Evolutionary conservation across 345 rosid species (phyloP).

Genomic region (Euphorbia tirucalli): DNA sequence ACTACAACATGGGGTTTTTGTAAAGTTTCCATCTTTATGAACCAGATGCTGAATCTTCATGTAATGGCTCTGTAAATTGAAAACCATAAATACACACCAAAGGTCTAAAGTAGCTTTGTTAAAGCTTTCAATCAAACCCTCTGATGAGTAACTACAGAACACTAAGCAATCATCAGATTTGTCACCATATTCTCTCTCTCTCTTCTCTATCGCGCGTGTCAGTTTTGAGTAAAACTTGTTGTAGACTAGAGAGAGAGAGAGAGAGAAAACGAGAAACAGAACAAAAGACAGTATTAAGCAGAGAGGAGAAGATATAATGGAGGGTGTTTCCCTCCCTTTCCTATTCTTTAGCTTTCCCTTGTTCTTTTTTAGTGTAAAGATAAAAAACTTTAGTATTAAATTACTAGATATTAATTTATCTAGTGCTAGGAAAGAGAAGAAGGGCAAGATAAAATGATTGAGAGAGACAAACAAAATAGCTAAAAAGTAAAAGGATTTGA

Average conservation of each 20-base stretch:
- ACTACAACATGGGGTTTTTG: slow-evolving; percentile 35
- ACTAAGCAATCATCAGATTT: slow-evolving; percentile 1
- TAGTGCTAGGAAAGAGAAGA: slow-evolving; percentile 4
- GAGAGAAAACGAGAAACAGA: slow-evolving; percentile 12
- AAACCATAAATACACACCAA: slow-evolving; percentile 39
- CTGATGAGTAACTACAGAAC: background rate
- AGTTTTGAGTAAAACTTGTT: no score
- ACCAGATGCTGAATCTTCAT: slow-evolving; percentile 50
- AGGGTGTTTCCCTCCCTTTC: no score
- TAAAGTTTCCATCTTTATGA: slow-evolving; percentile 45
- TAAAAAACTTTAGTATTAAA: background rate
- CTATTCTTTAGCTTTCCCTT: no score
- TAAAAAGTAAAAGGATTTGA: background rate
- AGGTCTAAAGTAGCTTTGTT: background rate
- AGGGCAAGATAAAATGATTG: background rate
- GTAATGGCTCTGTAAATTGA: slow-evolving; percentile 26
- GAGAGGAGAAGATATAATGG: background rate
- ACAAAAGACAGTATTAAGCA: background rate
- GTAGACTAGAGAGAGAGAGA: no score
- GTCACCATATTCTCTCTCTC: no score
- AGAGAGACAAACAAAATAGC: background rate
- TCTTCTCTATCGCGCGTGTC: no score
- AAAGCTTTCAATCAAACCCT: slow-evolving; percentile 4
- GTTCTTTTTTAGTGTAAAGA: background rate
- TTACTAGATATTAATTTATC: background rate